Evolutionary conservation across 176 grass and related monocot genomes (phyloP).

Genomic region (Aegilops speltoides): DNA sequence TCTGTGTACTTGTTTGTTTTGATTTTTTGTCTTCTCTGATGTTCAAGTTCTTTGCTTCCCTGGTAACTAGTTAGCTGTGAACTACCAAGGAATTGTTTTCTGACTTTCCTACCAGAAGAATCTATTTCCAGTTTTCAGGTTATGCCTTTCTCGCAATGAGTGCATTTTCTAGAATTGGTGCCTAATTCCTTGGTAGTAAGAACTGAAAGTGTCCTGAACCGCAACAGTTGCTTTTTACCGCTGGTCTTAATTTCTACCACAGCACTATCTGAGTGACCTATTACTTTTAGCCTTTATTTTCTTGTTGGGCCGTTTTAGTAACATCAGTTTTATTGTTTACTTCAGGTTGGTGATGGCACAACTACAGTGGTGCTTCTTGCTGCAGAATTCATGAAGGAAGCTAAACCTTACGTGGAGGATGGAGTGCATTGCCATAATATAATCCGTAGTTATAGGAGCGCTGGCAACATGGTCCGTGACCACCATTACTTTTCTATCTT

Average conservation of each 20-base stretch:
- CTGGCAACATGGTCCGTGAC: conserved; percentile 52
- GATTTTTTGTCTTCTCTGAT: not conserved
- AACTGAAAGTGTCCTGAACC: not conserved
- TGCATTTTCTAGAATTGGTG: not conserved
- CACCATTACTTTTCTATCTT: not conserved
- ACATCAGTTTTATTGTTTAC: conserved; percentile 9
- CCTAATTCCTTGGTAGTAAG: not conserved
- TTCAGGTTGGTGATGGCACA: conserved; percentile 96
- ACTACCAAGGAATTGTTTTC: not conserved
- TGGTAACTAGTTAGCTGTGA: not conserved
- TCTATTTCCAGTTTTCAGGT: not conserved
- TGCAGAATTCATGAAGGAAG: conserved; percentile 89
- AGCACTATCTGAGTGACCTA: not conserved
- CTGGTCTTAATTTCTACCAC: not conserved
- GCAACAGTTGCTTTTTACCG: not conserved
- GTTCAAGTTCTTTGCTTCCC: not conserved
- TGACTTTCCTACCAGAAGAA: not conserved
- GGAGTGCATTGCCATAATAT: conserved; percentile 89
- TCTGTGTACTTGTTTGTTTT: not conserved
- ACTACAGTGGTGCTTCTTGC: conserved; percentile 98
- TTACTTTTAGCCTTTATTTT: not conserved
- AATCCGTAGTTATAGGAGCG: conserved; percentile 81
- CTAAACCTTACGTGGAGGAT: conserved; percentile 97
- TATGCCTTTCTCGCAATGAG: not conserved
- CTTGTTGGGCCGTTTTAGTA: not conserved